Percentiles rank a stretch among this genome's conserved stretches.
Evolutionary conservation across 495 filamentous ascomycete species (phyloP).

Genomic region (Talaromyces proteolyticus): DNA sequence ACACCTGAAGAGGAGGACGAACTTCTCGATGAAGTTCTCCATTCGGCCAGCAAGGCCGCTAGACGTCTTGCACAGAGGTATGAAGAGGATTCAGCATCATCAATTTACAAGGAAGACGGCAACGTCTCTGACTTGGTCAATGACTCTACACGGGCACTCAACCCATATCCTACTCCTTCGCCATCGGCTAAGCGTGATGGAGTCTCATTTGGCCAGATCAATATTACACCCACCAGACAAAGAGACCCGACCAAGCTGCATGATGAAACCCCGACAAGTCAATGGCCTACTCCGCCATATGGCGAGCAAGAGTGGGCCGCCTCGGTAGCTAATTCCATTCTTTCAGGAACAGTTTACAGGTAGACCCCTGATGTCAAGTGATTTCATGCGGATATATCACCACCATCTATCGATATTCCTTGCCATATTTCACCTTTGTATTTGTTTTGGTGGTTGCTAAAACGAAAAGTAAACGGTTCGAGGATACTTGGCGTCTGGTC

Average conservation of each 20-base stretch:
- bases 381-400: neutral
- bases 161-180: constrained; percentile 87
- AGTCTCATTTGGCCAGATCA: constrained; percentile 59
- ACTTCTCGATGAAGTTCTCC: constrained; percentile 76
- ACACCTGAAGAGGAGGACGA: constrained; percentile 97
- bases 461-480: constrained; percentile 1
- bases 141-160: constrained; percentile 49
- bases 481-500: constrained; percentile 2
- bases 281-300: constrained; percentile 96
- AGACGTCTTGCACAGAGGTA: constrained; percentile 45
- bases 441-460: constrained; percentile 1
- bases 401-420: neutral
- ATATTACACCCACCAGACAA: constrained; percentile 40
- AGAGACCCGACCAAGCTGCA: constrained; percentile 54
- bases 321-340: constrained; percentile 71
- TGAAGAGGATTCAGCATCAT: constrained; percentile 31
- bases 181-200: constrained; percentile 77
- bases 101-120: constrained; percentile 27
- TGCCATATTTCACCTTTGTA: neutral
- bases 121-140: constrained; percentile 44
- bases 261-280: constrained; percentile 48
- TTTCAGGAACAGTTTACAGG: constrained; percentile 50
- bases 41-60: constrained; percentile 52
- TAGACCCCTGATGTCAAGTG: constrained; percentile 22
- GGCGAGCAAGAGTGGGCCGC: constrained; percentile 84